These are phyloP conservation scores for Paraphoma sp. DNA, from an alignment of 2,329 filamentous ascomycete species.

Conservation along the genomic window DNA sequence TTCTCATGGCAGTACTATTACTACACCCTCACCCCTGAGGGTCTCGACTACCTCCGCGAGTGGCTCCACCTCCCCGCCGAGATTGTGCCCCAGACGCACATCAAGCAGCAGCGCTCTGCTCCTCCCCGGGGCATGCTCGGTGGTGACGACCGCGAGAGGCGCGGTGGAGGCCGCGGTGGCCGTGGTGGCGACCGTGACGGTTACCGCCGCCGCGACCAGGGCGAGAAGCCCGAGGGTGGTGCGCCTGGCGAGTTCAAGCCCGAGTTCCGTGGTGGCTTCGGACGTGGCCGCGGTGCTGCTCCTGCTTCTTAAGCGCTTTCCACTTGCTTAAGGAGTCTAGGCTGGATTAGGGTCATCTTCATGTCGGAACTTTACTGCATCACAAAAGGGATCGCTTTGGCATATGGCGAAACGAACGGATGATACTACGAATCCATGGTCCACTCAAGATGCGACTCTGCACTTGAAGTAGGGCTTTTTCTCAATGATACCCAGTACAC, in stretches of 20 bases:
- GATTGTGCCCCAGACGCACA: conserved; percentile 99
- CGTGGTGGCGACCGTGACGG: conserved; percentile 75
- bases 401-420: conserved; percentile 47
- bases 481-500: conserved; percentile 47
- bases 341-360: conserved; percentile 30
- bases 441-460: conserved; percentile 31
- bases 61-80: conserved; percentile 99
- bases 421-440: conserved; percentile 47
- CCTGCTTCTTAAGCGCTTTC: conserved; percentile 45
- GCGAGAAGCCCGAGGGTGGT: conserved; percentile 48
- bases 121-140: conserved; percentile 99
- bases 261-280: conserved; percentile 53
- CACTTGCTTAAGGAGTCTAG: conserved; percentile 27
- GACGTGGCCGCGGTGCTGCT: conserved; percentile 46
- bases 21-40: conserved; percentile 99
- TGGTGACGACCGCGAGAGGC: conserved; percentile 78
- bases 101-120: conserved; percentile 99
- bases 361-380: conserved; percentile 37
- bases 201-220: conserved; percentile 87
- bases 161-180: conserved; percentile 71
- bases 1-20: conserved; percentile 85
- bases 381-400: conserved; percentile 43
- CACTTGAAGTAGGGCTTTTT: conserved; percentile 35
- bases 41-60: conserved; percentile 99
- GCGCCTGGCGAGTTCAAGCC: conserved; percentile 53